Conservation (phyloP, 345 rosid genomes). For the Citrus cavaleriei region DNA sequence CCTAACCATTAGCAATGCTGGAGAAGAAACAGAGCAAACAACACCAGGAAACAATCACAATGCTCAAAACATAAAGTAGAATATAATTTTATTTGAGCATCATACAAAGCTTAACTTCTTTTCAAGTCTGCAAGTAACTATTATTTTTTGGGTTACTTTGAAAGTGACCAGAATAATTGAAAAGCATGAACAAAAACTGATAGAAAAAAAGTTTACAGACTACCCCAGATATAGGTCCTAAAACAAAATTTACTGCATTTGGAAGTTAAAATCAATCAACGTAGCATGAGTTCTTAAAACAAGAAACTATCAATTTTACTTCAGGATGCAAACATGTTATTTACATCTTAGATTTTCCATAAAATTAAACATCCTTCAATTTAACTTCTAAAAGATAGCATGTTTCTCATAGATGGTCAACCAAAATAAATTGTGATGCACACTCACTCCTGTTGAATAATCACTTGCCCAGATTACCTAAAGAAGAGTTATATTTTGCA, state of each 20-base stretch:
- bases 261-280: neutral
- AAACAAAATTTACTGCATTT: too few species aligned
- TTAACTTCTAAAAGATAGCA: neutral
- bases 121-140: neutral
- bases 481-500: neutral
- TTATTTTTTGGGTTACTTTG: neutral
- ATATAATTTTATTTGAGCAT: neutral
- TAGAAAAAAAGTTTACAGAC: too few species aligned
- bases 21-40: neutral
- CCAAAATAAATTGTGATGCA: neutral
- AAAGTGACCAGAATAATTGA: neutral
- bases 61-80: neutral
- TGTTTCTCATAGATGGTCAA: neutral
- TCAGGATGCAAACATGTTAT: neutral
- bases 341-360: neutral
- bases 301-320: neutral
- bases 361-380: neutral
- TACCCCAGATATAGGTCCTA: too few species aligned
- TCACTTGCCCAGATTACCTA: neutral
- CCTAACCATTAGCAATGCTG: neutral
- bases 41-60: neutral
- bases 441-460: neutral
- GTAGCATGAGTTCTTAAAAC: neutral
- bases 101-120: neutral
- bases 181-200: too few species aligned